Conservation (phyloP, 2,329 filamentous ascomycete genomes). For the Calonectria pauciramosa region DNA sequence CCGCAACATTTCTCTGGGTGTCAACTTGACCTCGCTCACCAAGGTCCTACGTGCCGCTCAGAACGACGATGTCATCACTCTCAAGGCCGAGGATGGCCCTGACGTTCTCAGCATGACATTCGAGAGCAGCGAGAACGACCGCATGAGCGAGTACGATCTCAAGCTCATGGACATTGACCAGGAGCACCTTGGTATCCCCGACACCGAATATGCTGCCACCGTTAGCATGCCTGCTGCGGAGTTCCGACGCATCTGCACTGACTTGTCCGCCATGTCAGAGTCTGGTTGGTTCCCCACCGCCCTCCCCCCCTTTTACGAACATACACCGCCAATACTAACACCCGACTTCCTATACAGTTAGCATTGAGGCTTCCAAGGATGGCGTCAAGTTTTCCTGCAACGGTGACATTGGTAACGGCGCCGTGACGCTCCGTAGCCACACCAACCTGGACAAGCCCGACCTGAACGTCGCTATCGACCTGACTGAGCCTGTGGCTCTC, state of each 20-base stretch:
- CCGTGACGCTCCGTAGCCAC: constrained; percentile 91
- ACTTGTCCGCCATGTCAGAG: constrained; percentile 92
- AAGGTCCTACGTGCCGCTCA: constrained; percentile 97
- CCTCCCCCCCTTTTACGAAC: not conserved
- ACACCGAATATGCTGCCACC: constrained; percentile 97
- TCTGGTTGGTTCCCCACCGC: constrained; percentile 76
- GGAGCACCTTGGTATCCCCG: constrained; percentile 97
- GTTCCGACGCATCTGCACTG: constrained; percentile 95
- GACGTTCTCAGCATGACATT: constrained; percentile 97
- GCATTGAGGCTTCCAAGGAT: constrained; percentile 97
- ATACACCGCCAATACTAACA: constrained; percentile 27
- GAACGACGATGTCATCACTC: constrained; percentile 92
- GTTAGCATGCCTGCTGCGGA: constrained; percentile 90
- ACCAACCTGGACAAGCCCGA: constrained; percentile 91
- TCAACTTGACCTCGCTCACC: constrained; percentile 96
- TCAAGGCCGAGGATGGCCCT: constrained; percentile 97
- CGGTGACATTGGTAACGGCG: constrained; percentile 96
- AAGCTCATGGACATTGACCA: constrained; percentile 99
- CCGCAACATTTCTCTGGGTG: constrained; percentile 97
- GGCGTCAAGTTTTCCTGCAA: constrained; percentile 94
- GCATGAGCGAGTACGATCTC: constrained; percentile 98
- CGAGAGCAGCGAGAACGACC: constrained; percentile 89
- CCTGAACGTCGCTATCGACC: constrained; percentile 87
- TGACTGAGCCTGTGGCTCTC: constrained; percentile 91
- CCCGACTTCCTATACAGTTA: constrained; percentile 68